Evolutionary conservation across 208 protist genomes (phyloP).

Genomic region (Porcisia hertigi): DNA sequence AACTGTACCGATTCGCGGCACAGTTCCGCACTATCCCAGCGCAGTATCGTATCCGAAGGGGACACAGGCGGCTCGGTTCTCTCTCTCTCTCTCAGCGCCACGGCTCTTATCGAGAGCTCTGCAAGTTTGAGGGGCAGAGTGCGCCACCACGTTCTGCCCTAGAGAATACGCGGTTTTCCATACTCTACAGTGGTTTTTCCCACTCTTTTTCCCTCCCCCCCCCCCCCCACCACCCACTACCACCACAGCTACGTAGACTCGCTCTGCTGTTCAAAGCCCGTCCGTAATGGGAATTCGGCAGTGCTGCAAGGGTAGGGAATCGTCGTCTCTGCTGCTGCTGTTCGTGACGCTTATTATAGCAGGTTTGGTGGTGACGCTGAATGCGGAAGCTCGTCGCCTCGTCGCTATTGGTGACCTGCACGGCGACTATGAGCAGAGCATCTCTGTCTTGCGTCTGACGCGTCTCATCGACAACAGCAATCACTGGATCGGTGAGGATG

Average conservation of each 20-base stretch:
- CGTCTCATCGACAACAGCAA: conserved; percentile 69
- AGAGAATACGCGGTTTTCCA: not conserved
- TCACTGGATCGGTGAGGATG: conserved; percentile 80
- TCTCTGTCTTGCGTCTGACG: conserved; percentile 64
- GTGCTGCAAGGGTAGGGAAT: not conserved
- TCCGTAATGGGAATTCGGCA: not conserved
- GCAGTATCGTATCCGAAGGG: not conserved
- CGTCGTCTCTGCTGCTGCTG: not conserved
- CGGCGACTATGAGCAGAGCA: conserved; percentile 84
- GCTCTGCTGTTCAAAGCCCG: not conserved
- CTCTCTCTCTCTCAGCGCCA: not conserved
- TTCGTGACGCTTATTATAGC: conserved; percentile 5
- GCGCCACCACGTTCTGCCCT: not conserved
- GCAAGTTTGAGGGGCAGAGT: not conserved
- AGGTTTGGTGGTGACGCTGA: conserved; percentile 1
- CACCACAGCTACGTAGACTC: not conserved
- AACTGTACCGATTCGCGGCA: not conserved
- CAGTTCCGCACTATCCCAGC: not conserved
- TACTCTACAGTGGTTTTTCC: not conserved
- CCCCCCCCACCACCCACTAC: not conserved
- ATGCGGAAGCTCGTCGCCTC: conserved; percentile 53
- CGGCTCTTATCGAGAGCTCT: not conserved
- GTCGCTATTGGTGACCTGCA: conserved; percentile 87
- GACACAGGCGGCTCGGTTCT: not conserved
- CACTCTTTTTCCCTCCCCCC: not conserved